Base-by-base conservation (phyloP, 805 yeast species). In the Nakazawaea wickerhamii region DNA sequence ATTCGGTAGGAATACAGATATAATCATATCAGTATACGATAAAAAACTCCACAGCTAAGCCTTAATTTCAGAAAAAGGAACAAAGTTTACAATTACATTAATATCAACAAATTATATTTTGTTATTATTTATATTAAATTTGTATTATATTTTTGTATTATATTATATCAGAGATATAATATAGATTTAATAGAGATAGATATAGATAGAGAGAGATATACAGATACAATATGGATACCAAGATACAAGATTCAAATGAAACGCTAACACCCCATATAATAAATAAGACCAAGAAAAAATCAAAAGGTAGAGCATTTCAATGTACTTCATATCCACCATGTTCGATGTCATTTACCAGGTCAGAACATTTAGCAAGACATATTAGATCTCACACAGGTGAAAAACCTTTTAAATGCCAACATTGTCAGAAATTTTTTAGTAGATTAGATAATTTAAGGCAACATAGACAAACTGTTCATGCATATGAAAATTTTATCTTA, bases 341-440 rank as follows among this genome's bases (percentile, higher is more conserved):
- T 62, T 69, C 67, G 44, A 89, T 90, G 95, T 75, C 90, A 5
- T 89, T 89, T 61, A 85, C 95, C 2, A 70, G 97, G 38, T 82
- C 93, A 7, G 97, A 90, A 59, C 97, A 90, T 62, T 71, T 89
- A 51, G 95, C 96, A 1, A 71, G 97, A 46, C 97, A 89, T 64
- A 83, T 90, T 41, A 68, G 96, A 45, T 90, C 89, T 54, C 97
- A 89, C 59, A 90, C 96, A 0, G 97, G 96, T 33, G 97, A 89
- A 60, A 70, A 95, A 44, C 97, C 97, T 2, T 89, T 88, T 59
- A 79, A 84, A 41, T 89, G 97, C 60, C 83, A 82, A 38, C 84
- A 83, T 59, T 86, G 95, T 58, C 68, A 79, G 26, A 79, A 89
- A 55, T 74, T 78, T 56, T 89, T 89, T 58, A 80, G 89, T 14